Base-by-base conservation (phyloP, 2,329 filamentous ascomycete genomes). In the Orbilia javanica region DNA sequence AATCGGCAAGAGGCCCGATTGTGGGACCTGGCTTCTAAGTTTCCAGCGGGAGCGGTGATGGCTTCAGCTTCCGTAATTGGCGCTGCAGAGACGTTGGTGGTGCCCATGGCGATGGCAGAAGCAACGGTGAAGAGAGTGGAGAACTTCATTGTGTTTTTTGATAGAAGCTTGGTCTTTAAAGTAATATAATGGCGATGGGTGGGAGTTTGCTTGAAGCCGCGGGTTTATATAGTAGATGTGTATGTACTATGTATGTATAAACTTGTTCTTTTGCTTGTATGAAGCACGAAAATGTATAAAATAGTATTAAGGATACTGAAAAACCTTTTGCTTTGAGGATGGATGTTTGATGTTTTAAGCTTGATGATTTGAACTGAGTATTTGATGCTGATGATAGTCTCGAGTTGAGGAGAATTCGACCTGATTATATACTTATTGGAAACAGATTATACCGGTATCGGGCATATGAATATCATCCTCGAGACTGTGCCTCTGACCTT, bases 351-450 rank as follows among this genome's bases (percentile, higher is more conserved):
- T 29, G 46, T 44, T 13, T 44, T n/a, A n/a, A n/a, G n/a, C 11
- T 39, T 39, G 36, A 4, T 8, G 27, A 34, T 60, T 0, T 39
- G 31, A 60, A 42, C 25, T 60, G 53, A 42, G 1, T 13, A 18
- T 31, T 60, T 60, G 53, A 60, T 60, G 53, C 22, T 60, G 29
- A 42, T 42, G 31, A 60, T 60, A 60, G 8, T 39, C 13, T 20
- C 31, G 11, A 8, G 27, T 6, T 1, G 18, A 31, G 34, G 53
- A 60, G 18, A 11, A 39, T 39, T 22, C 20, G 6, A 27, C 18
- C 8, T 4, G 5, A 6, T 60, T 42, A 60, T 60, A 60, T 60
- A 60, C 53, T 10, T 44, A 39, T 39, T 39, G n/a, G n/a, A n/a
- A n/a, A n/a, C n/a, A n/a, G n/a, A n/a, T n/a, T n/a, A n/a, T n/a